Conservation (phyloP, 192 early-diverging fungal genomes). For the Backusella parvicylindrica region DNA sequence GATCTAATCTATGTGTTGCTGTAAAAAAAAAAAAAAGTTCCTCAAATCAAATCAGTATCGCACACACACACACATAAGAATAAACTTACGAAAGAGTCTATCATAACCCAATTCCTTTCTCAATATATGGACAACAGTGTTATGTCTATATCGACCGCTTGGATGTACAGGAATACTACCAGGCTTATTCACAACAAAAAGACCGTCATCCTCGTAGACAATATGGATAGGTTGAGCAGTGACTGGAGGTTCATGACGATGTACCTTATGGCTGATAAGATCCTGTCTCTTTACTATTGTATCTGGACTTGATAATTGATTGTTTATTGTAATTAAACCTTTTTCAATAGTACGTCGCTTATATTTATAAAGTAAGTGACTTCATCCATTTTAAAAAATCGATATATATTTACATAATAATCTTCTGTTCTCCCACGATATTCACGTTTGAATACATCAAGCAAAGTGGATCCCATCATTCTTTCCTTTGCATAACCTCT, state of each 20-base stretch:
- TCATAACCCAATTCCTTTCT: slow-evolving; percentile 53
- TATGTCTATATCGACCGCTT: slow-evolving; percentile 82
- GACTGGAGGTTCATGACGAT: slow-evolving; percentile 95
- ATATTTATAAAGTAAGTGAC: not conserved
- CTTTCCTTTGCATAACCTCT: slow-evolving; percentile 78
- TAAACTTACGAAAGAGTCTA: slow-evolving; percentile 47
- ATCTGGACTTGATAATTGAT: slow-evolving; percentile 40
- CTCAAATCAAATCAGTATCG: not conserved
- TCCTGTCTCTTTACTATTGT: slow-evolving; percentile 73
- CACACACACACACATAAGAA: not conserved
- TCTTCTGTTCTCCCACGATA: slow-evolving; percentile 73
- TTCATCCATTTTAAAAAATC: no score
- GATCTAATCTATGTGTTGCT: slow-evolving; percentile 86
- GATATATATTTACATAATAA: slow-evolving; percentile 89
- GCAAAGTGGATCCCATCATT: slow-evolving; percentile 68
- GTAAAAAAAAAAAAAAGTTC: no score
- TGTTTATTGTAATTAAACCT: slow-evolving; percentile 80
- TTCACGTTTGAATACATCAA: slow-evolving; percentile 77
- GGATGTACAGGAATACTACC: slow-evolving; percentile 76
- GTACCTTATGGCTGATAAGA: slow-evolving; percentile 71
- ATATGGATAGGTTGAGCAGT: slow-evolving; percentile 58
- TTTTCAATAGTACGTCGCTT: slow-evolving; percentile 63
- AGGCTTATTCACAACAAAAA: slow-evolving; percentile 86
- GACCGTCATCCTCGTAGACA: slow-evolving; percentile 54
- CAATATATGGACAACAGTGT: slow-evolving; percentile 69